Conservation (phyloP, 2,329 filamentous ascomycete species). For the Metarhizium sp. region DNA sequence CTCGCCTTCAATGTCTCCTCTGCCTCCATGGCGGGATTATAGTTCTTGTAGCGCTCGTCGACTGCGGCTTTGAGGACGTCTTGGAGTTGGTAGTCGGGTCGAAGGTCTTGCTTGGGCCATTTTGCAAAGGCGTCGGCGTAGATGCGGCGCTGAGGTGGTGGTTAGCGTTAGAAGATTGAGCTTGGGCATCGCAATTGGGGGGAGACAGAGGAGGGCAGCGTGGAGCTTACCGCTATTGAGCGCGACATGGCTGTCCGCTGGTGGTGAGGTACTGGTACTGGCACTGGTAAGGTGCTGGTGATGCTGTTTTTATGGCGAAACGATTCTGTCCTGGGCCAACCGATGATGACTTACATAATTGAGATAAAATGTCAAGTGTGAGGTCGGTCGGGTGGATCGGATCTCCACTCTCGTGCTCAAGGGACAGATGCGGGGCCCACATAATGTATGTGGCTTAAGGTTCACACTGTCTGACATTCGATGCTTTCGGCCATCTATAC, state of each 20-base stretch:
- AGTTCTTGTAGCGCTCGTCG: slow-evolving; percentile 23
- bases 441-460: no score
- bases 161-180: neutral
- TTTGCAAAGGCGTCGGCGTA: slow-evolving; percentile 32
- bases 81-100: slow-evolving; percentile 54
- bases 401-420: no score
- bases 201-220: neutral
- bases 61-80: slow-evolving; percentile 36
- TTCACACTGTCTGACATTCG: no score
- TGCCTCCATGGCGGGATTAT: slow-evolving; percentile 29
- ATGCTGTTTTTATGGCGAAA: neutral
- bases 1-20: slow-evolving; percentile 48
- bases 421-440: no score
- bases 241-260: slow-evolving; percentile 20
- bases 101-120: slow-evolving; percentile 56
- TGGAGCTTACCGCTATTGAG: slow-evolving; percentile 19
- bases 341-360: neutral
- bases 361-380: no score
- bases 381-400: no score
- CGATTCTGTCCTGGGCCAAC: neutral
- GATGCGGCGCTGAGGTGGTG: slow-evolving; percentile 20
- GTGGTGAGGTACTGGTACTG: no score
- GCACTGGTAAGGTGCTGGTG: neutral
- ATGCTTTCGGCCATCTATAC: no score
- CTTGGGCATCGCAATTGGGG: neutral